phyloP scores from a whole-genome alignment of 2,329 filamentous ascomycete species.

The Neurospora sp. region DNA sequence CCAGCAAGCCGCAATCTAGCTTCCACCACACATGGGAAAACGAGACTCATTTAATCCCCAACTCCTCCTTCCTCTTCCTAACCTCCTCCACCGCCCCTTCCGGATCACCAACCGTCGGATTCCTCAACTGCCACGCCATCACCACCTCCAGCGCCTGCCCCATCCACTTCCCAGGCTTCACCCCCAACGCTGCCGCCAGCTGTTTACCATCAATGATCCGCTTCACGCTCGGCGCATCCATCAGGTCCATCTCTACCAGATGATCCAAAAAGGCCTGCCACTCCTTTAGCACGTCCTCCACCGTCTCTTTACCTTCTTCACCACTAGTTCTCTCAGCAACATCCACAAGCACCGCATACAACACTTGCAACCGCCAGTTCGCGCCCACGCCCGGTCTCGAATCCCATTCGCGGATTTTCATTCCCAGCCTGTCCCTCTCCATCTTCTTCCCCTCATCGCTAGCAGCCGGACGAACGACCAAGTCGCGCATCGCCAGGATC shows the following conservation, averaged over 20 bases:
- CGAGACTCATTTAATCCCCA: constrained; percentile 30
- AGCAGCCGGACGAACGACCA: constrained; percentile 23
- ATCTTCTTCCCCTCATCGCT: constrained; percentile 34
- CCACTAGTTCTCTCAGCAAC: constrained; percentile 32
- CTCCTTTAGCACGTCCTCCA: constrained; percentile 33
- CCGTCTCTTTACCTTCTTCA: constrained; percentile 25
- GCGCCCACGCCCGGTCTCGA: constrained; percentile 29
- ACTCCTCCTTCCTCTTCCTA: constrained; percentile 36
- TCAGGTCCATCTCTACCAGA: constrained; percentile 41
- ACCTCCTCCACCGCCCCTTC: constrained; percentile 52
- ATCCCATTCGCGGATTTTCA: constrained; percentile 67
- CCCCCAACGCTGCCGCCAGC: constrained; percentile 56
- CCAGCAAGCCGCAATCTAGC: neutral
- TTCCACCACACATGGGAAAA: too few relatives aligned
- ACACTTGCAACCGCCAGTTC: constrained; percentile 61
- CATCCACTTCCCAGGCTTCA: constrained; percentile 79
- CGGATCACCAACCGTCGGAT: constrained; percentile 56
- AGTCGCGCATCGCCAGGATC: constrained; percentile 53
- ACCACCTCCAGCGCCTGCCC: constrained; percentile 67
- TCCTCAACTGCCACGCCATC: constrained; percentile 78
- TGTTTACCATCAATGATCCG: constrained; percentile 65
- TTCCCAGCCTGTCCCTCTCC: constrained; percentile 57
- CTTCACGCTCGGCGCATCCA: constrained; percentile 48
- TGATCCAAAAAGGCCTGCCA: constrained; percentile 50
- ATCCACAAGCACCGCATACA: constrained; percentile 59